Evolutionary conservation across 371 early-diverging fungal genomes (phyloP), one percentile per base, ranked within the genome.

Genomic region (Zopfochytrium polystomum): DNA sequence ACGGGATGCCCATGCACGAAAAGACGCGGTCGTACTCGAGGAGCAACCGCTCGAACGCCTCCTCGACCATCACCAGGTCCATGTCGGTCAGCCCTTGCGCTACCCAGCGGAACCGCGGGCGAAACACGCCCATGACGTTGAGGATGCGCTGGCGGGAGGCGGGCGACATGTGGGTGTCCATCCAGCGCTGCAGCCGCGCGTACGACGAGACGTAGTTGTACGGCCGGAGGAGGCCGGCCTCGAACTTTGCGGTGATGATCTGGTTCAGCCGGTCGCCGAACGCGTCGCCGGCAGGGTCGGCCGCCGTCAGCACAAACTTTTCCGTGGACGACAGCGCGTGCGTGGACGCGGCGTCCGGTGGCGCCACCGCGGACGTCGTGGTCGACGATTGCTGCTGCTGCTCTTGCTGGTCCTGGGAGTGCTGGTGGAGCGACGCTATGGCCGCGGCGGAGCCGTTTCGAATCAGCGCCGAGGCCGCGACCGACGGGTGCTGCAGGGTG

Each of bases 11-110:
- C 89, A 94, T 91, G n/a, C 90, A 80, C 50, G 88, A 88, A 69
- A 95, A 93, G 43, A 91, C 89, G 56, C 91, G 86, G 74, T 92
- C 93, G 59, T 95, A 95, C 67, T 94, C 96, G 54, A 94, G 76
- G 38, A 94, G 72, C 54, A 92, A 74, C 4, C 92, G 81, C 80
- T 95, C 96, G 78, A 95, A 94, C n/a, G 86, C 85, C 70, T 92
- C 93, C 72, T 94, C 96, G 3, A 92, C 92, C 51, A 92, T 71
- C 30, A 94, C 86, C 64, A 95, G 74, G 69, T 95, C 95, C 52
- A 90, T 82, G 73, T 95, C 96, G 0, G 92, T 93, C 57, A 94
- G 72, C n/a, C 54, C 76, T 69, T 89, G 90, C 2, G 92, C 92
- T 1, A 93, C 85, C 34, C 77, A 73, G 52, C 90, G 83, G 73